Evolutionary conservation across 148 eudicot species (phyloP).

Genomic region (Vaccinium myrtillus): DNA sequence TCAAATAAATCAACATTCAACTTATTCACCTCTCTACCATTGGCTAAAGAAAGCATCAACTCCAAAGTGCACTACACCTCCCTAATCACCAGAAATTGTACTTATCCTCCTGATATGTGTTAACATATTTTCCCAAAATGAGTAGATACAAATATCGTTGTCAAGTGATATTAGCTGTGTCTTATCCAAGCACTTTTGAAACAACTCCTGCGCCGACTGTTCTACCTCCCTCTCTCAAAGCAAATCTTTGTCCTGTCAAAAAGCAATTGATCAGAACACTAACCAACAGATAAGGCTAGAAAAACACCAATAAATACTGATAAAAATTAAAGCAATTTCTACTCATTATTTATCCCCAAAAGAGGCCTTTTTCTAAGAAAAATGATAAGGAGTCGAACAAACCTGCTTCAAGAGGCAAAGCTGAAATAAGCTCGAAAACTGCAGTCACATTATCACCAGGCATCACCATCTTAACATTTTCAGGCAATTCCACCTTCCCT

Average conservation of each 20-base stretch:
- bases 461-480: conserved; percentile 15
- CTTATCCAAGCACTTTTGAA: conserved; percentile 57
- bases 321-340: background rate
- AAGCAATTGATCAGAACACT: background rate
- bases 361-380: background rate
- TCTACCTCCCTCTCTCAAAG: conserved; percentile 76
- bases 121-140: background rate
- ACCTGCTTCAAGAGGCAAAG: conserved; percentile 81
- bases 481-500: conserved; percentile 61
- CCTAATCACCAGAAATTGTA: background rate
- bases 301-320: background rate
- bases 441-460: conserved; percentile 66
- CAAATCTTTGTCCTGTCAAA: conserved; percentile 79
- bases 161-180: background rate
- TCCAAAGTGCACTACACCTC: background rate
- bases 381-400: conserved; percentile 12
- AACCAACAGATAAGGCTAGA: background rate
- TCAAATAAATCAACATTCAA: background rate
- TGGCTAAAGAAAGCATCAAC: background rate
- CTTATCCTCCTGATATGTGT: background rate
- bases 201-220: conserved; percentile 76
- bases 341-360: conserved; percentile 12
- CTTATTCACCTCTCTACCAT: background rate
- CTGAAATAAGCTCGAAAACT: conserved; percentile 20
- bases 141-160: background rate